phyloP scores from a whole-genome alignment of 495 filamentous ascomycete genomes.

The Lasiosphaeria miniovina region DNA sequence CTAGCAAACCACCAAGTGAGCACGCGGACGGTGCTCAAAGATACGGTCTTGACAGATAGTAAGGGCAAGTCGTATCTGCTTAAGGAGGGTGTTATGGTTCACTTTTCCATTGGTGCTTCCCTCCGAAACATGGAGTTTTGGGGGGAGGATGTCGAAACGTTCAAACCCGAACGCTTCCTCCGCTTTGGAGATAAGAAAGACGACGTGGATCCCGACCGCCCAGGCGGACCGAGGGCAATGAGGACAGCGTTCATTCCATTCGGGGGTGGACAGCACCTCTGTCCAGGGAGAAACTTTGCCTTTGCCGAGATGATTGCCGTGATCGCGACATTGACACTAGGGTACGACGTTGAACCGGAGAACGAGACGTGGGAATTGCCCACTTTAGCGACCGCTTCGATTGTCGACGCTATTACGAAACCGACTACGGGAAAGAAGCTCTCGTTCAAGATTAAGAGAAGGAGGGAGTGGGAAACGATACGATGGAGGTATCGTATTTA shows the following conservation, averaged over 20 bases:
- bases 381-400: background rate
- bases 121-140: constrained; percentile 13
- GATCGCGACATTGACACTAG: constrained; percentile 15
- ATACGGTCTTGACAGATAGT: constrained; percentile 9
- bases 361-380: constrained; percentile 12
- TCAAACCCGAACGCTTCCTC: constrained; percentile 16
- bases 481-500: constrained; percentile 10
- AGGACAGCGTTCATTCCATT: constrained; percentile 14
- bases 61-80: background rate
- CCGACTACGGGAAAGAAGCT: constrained; percentile 14
- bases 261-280: constrained; percentile 19
- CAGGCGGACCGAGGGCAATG: constrained; percentile 6
- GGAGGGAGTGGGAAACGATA: constrained; percentile 12
- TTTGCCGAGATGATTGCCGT: constrained; percentile 20
- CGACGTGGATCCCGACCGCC: background rate
- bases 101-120: background rate
- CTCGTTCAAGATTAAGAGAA: constrained; percentile 6
- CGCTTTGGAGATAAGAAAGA: background rate
- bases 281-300: constrained; percentile 17
- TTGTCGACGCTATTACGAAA: constrained; percentile 22
- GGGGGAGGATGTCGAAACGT: constrained; percentile 13
- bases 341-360: constrained; percentile 13
- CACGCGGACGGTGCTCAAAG: constrained; percentile 14
- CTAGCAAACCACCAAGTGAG: constrained; percentile 12
- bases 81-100: background rate